phyloP scores from a whole-genome alignment of 164 flowering plant genomes.

The Hamamelis virginiana region DNA sequence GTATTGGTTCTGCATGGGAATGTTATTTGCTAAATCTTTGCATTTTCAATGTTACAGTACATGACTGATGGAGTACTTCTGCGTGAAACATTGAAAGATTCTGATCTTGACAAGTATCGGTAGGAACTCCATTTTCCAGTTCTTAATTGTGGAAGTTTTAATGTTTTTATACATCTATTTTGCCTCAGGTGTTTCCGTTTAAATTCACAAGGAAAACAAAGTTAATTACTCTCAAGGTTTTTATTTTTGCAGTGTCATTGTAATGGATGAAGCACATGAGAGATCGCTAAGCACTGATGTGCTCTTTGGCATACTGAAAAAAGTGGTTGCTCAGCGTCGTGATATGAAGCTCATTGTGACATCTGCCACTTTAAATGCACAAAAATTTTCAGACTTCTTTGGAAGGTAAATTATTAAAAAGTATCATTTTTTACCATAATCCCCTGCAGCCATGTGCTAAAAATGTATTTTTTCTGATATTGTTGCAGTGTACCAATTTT shows the following conservation, averaged over 20 bases:
- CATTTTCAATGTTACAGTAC: slow-evolving; percentile 53
- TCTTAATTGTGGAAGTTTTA: neutral
- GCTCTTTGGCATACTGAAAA: slow-evolving; percentile 90
- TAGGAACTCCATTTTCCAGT: slow-evolving; percentile 22
- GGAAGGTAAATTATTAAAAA: slow-evolving; percentile 59
- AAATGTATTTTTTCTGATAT: neutral
- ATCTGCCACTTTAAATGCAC: slow-evolving; percentile 94
- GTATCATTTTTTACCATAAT: neutral
- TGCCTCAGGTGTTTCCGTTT: neutral
- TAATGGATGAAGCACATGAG: slow-evolving; percentile 99
- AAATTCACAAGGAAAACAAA: neutral
- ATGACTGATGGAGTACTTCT: slow-evolving; percentile 99
- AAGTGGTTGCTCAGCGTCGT: slow-evolving; percentile 90
- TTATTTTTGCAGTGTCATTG: slow-evolving; percentile 62
- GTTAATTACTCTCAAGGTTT: slow-evolving; percentile 1
- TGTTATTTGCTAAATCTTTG: slow-evolving; percentile 7
- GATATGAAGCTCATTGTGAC: slow-evolving; percentile 99
- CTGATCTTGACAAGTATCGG: slow-evolving; percentile 97
- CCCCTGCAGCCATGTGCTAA: neutral
- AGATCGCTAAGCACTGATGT: slow-evolving; percentile 95
- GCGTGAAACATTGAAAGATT: slow-evolving; percentile 91
- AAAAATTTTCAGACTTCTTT: slow-evolving; percentile 92
- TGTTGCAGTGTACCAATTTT: slow-evolving; percentile 80
- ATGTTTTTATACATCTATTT: neutral
- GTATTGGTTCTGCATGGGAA: neutral